These are phyloP conservation scores for Flaveria ramosissima DNA, from an alignment of 129 eudicot species.

Conservation along the genomic window DNA sequence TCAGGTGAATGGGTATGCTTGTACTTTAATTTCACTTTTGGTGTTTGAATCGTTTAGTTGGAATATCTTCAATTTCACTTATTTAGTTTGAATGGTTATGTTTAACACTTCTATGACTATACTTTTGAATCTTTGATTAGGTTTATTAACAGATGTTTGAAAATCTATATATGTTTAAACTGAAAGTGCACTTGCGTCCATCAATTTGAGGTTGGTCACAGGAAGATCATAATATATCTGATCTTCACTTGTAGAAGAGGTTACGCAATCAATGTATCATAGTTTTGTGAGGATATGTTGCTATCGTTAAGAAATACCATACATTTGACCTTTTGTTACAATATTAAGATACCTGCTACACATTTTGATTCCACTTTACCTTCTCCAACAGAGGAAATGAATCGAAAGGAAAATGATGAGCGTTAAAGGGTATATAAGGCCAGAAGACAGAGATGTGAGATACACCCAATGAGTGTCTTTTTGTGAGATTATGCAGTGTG, in stretches of 20 bases:
- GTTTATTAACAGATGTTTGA: neutral
- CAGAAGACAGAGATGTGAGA: neutral
- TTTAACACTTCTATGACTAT: neutral
- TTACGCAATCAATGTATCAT: neutral
- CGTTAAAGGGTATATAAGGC: constrained; percentile 15
- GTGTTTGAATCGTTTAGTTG: constrained; percentile 6
- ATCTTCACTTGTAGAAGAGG: neutral
- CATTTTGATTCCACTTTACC: neutral
- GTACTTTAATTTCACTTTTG: neutral
- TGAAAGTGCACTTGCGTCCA: neutral
- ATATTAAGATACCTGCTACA: neutral
- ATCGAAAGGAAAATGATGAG: neutral
- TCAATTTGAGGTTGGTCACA: too few relatives aligned
- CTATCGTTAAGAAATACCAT: neutral
- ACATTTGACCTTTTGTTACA: neutral
- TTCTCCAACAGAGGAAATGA: constrained; percentile 2
- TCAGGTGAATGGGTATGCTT: constrained; percentile 11
- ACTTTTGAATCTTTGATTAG: neutral
- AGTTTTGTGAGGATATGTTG: neutral
- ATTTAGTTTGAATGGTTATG: neutral
- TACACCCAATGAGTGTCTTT: neutral
- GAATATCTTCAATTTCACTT: neutral
- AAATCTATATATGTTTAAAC: neutral
- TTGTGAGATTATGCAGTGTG: constrained; percentile 14
- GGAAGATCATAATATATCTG: neutral